phyloP scores from a whole-genome alignment of 2,329 filamentous ascomycete genomes.

The Scedosporium boydii region DNA sequence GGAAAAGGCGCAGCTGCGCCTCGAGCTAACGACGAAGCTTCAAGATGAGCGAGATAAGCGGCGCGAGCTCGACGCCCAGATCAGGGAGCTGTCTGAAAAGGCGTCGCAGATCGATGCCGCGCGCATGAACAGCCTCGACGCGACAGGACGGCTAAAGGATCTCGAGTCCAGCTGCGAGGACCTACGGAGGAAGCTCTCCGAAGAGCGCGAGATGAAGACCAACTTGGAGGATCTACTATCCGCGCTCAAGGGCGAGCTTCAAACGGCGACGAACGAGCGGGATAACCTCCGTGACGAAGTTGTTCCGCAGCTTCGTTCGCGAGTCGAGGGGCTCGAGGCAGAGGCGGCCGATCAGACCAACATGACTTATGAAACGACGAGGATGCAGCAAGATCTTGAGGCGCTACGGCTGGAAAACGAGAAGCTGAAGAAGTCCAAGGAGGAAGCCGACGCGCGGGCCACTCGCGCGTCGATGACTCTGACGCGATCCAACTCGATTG shows the following conservation, averaged over 20 bases:
- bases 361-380: slow-evolving; percentile 68
- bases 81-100: slow-evolving; percentile 71
- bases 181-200: slow-evolving; percentile 66
- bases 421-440: slow-evolving; percentile 37
- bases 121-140: slow-evolving; percentile 46
- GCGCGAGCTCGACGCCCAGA: slow-evolving; percentile 70
- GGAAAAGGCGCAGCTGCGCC: slow-evolving; percentile 76
- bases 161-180: slow-evolving; percentile 76
- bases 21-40: slow-evolving; percentile 76
- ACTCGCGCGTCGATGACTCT: slow-evolving; percentile 9
- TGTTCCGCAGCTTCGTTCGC: slow-evolving; percentile 66
- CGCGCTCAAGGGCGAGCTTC: slow-evolving; percentile 73
- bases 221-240: slow-evolving; percentile 89
- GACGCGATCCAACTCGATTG: slow-evolving; percentile 18
- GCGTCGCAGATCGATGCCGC: slow-evolving; percentile 53
- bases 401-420: slow-evolving; percentile 58
- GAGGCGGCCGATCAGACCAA: slow-evolving; percentile 65
- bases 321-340: slow-evolving; percentile 67
- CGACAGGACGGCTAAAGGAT: slow-evolving; percentile 58
- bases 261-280: slow-evolving; percentile 74
- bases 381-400: slow-evolving; percentile 80
- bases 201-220: slow-evolving; percentile 80
- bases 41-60: slow-evolving; percentile 76
- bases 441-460: slow-evolving; percentile 9
- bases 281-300: slow-evolving; percentile 88